Evolutionary conservation across 805 yeast genomes (phyloP).

Genomic region (Hanseniaspora singularis): DNA sequence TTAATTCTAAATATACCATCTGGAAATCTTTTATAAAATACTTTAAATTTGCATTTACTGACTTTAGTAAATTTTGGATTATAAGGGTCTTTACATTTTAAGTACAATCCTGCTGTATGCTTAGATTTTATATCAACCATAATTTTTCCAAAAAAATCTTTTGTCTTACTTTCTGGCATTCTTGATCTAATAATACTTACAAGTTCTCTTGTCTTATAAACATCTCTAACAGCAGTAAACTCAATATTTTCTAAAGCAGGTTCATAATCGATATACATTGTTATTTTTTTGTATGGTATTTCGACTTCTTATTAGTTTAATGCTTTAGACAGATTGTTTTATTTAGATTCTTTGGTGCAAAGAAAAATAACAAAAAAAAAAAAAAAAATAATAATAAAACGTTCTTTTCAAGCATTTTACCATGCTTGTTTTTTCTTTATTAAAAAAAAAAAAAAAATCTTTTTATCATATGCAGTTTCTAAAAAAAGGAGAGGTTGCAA

Average conservation of each 20-base stretch:
- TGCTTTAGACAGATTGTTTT: no score
- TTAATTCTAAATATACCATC: constrained; percentile 3
- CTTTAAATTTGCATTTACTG: constrained; percentile 4
- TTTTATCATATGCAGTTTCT: no score
- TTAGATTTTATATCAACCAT: constrained; percentile 10
- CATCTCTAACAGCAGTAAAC: constrained; percentile 7
- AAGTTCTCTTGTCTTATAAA: constrained; percentile 10
- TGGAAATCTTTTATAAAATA: background rate
- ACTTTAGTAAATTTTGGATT: background rate
- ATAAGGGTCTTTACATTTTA: constrained; percentile 7
- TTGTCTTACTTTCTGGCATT: background rate
- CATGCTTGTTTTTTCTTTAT: no score
- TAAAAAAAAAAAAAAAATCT: no score
- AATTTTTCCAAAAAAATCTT: constrained; percentile 11
- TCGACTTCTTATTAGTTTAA: no score
- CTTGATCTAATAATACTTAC: constrained; percentile 6
- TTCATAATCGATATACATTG: constrained; percentile 10
- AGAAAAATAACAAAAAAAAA: no score
- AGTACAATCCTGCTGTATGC: constrained; percentile 5
- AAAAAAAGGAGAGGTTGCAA: no score
- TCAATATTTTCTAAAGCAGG: background rate
- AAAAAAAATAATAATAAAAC: no score
- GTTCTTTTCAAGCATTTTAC: no score
- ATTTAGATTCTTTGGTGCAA: no score
- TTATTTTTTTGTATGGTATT: no score